A percentile compares a stretch with the other conserved stretches of the same genome.
These are phyloP conservation scores for Antrodiella citrinella DNA, from an alignment of 768 basidiomycete species.

Conservation along the genomic window DNA sequence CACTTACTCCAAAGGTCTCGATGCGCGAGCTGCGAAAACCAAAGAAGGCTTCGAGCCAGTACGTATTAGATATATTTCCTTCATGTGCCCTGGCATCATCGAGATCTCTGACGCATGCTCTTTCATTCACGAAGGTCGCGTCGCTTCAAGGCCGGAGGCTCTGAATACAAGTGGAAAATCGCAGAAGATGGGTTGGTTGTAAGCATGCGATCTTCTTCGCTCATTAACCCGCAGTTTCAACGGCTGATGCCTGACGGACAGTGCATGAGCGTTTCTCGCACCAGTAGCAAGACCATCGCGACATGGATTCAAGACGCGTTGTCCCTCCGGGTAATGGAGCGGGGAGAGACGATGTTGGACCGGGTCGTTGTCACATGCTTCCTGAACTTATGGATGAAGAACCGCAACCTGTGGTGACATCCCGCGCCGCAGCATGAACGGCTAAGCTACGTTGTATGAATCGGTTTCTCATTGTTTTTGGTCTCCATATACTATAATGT, in stretches of 20 bases:
- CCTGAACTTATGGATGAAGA: conserved; percentile 43
- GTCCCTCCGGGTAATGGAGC: conserved; percentile 31
- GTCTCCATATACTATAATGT: too few species aligned
- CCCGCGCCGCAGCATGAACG: too few species aligned
- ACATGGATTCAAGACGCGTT: conserved; percentile 34
- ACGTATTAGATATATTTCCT: not conserved
- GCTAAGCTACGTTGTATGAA: too few species aligned
- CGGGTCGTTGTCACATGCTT: conserved; percentile 46
- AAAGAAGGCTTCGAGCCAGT: conserved; percentile 44
- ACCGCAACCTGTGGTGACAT: conserved; percentile 1
- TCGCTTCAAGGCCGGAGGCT: conserved; percentile 40
- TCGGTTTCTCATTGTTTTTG: too few species aligned
- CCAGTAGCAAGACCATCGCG: conserved; percentile 39
- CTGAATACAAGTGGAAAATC: conserved; percentile 53
- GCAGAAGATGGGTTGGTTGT: conserved; percentile 39
- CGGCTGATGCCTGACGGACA: not conserved
- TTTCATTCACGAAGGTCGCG: conserved; percentile 33
- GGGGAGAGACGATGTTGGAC: conserved; percentile 35
- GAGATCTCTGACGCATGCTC: not conserved
- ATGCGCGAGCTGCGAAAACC: conserved; percentile 40
- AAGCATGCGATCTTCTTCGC: too few species aligned
- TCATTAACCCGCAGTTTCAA: not conserved
- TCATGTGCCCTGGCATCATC: not conserved
- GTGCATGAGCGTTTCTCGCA: not conserved
- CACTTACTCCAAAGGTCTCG: conserved; percentile 22